phyloP scores from a whole-genome alignment of 2,329 filamentous ascomycete species.

The Cladosporium colombiae region DNA sequence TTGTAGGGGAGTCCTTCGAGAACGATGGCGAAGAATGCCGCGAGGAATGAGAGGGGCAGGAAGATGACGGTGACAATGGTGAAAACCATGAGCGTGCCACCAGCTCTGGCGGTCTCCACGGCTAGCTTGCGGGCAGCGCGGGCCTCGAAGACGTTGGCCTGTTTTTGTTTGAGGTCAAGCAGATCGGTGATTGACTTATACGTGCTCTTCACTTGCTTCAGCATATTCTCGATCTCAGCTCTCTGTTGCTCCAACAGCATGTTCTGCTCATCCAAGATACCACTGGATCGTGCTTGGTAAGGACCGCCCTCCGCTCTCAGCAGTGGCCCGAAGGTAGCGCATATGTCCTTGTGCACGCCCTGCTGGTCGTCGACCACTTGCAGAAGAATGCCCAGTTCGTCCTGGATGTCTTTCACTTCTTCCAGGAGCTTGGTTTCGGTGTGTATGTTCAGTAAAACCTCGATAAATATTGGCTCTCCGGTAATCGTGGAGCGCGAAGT shows the following conservation, averaged over 20 bases:
- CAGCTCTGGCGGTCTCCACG: constrained; percentile 57
- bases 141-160: constrained; percentile 67
- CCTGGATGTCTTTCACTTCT: constrained; percentile 67
- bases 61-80: constrained; percentile 62
- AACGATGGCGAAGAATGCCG: constrained; percentile 58
- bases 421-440: constrained; percentile 62
- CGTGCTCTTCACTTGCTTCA: constrained; percentile 61
- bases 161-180: constrained; percentile 68
- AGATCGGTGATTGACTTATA: constrained; percentile 63
- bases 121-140: constrained; percentile 60
- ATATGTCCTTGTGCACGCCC: constrained; percentile 51
- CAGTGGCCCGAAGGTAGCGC: constrained; percentile 42
- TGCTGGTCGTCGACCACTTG: constrained; percentile 55
- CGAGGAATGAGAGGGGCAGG: constrained; percentile 57
- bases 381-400: constrained; percentile 65
- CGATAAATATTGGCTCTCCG: constrained; percentile 50
- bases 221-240: constrained; percentile 63
- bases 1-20: constrained; percentile 49
- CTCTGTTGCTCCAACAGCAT: constrained; percentile 26
- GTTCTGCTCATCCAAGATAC: not conserved
- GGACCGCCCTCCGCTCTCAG: not conserved
- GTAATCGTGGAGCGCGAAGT: not conserved
- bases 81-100: constrained; percentile 60
- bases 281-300: not conserved
- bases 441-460: constrained; percentile 60